Evolutionary conservation across 768 basidiomycete genomes (phyloP).

Genomic region (Kockovaella imperatae): DNA sequence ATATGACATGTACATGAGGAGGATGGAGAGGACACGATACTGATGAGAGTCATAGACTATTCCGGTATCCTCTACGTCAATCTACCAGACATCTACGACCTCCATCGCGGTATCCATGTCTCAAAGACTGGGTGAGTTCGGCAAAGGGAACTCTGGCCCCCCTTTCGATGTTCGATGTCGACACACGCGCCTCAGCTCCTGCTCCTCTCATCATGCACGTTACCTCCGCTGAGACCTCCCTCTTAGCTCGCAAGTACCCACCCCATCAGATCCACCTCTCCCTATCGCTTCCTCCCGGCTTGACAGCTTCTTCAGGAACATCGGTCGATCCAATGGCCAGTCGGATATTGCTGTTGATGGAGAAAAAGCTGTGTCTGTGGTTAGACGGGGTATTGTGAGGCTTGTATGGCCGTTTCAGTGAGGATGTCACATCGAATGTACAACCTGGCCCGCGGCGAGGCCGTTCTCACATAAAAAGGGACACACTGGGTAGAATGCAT

Average conservation of each 20-base stretch:
- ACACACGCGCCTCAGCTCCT: not conserved
- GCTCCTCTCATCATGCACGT: not conserved
- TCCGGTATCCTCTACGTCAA: slow-evolving; percentile 25
- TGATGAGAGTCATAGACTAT: slow-evolving; percentile 18
- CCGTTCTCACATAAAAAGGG: too few relatives aligned
- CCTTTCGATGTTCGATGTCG: not conserved
- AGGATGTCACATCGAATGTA: too few relatives aligned
- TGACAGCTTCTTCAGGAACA: slow-evolving; percentile 23
- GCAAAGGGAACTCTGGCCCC: not conserved
- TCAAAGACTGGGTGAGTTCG: slow-evolving; percentile 27
- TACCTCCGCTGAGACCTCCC: not conserved
- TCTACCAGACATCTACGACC: slow-evolving; percentile 23
- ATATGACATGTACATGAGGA: too few relatives aligned
- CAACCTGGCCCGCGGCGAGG: too few relatives aligned
- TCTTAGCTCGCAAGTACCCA: slow-evolving; percentile 29
- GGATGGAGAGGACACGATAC: slow-evolving; percentile 1
- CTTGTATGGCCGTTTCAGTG: too few relatives aligned
- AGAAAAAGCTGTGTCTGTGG: slow-evolving; percentile 36
- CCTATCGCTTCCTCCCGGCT: slow-evolving; percentile 22
- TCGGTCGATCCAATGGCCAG: slow-evolving; percentile 28
- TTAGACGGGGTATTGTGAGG: slow-evolving; percentile 14
- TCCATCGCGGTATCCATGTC: slow-evolving; percentile 31
- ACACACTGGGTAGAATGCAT: too few relatives aligned
- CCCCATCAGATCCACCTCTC: slow-evolving; percentile 34
- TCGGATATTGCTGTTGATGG: slow-evolving; percentile 26